Conservation (phyloP, 1,139 yeast genomes). For the Yamadazyma dendronema region DNA sequence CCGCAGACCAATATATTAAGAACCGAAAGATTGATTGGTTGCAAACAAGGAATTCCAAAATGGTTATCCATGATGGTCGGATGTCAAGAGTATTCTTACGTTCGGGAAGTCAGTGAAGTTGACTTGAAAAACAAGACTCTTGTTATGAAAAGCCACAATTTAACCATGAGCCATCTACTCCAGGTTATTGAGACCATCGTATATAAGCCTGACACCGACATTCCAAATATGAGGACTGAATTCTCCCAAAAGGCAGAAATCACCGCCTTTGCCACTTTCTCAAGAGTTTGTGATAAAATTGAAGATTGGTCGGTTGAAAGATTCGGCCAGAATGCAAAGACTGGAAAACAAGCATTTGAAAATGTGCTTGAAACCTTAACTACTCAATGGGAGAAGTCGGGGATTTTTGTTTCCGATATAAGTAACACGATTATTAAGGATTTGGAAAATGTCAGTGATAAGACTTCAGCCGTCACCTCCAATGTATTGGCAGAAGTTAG, state of each 20-base stretch:
- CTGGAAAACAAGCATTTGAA: constrained; percentile 84
- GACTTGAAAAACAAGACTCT: constrained; percentile 65
- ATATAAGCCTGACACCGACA: constrained; percentile 64
- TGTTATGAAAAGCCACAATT: constrained; percentile 79
- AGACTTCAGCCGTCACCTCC: constrained; percentile 36
- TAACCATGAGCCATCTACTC: constrained; percentile 76
- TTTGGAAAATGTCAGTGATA: constrained; percentile 26
- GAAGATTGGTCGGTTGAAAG: constrained; percentile 93
- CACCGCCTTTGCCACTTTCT: constrained; percentile 75
- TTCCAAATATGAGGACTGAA: constrained; percentile 55
- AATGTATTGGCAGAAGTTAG: constrained; percentile 40
- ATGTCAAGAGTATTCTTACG: constrained; percentile 70
- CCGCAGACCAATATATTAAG: constrained; percentile 54
- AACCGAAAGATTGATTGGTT: constrained; percentile 86
- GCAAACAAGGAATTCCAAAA: constrained; percentile 81
- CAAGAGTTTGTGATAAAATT: constrained; percentile 70
- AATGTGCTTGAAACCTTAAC: constrained; percentile 60
- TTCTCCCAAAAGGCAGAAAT: constrained; percentile 86
- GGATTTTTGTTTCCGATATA: constrained; percentile 39
- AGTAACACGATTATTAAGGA: constrained; percentile 24
- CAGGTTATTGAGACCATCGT: constrained; percentile 83
- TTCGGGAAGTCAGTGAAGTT: constrained; percentile 86
- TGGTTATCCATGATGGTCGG: constrained; percentile 82
- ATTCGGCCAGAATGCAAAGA: constrained; percentile 81
- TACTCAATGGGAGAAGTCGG: constrained; percentile 50